Evolutionary conservation across 2,329 filamentous ascomycete species (phyloP).

Genomic region (Penicillium sp.): DNA sequence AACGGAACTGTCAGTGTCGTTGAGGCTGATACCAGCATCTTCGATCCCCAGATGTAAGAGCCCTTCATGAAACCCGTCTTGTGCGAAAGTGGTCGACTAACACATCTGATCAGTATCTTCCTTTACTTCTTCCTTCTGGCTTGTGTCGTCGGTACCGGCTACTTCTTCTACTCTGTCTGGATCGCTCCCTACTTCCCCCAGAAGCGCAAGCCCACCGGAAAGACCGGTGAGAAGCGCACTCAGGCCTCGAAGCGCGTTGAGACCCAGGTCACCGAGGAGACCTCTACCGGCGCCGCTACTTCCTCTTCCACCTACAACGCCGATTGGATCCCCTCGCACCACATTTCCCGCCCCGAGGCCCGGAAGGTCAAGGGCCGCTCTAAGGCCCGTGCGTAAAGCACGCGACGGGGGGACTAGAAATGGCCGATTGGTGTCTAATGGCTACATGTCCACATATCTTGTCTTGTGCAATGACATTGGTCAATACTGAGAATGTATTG

Average conservation of each 20-base stretch:
- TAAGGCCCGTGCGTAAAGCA: conserved; percentile 37
- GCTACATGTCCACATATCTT: conserved; percentile 1
- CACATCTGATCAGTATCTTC: conserved; percentile 71
- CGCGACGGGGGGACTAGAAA: conserved; percentile 5
- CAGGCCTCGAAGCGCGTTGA: conserved; percentile 68
- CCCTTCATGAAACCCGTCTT: neutral
- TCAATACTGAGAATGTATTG: conserved; percentile 20
- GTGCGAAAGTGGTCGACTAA: conserved; percentile 16
- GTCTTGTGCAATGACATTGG: conserved; percentile 2
- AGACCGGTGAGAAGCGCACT: conserved; percentile 32
- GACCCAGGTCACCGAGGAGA: conserved; percentile 62
- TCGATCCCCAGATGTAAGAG: conserved; percentile 91
- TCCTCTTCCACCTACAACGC: conserved; percentile 77
- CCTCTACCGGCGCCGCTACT: conserved; percentile 67
- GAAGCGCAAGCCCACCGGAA: conserved; percentile 45
- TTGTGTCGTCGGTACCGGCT: conserved; percentile 76
- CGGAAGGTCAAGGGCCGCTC: conserved; percentile 58
- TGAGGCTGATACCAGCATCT: conserved; percentile 85
- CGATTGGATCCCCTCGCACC: conserved; percentile 88
- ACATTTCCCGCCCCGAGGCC: conserved; percentile 81
- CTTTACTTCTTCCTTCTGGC: conserved; percentile 87
- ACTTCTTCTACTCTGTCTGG: conserved; percentile 99
- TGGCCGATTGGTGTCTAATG: conserved; percentile 6
- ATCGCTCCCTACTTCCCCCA: conserved; percentile 94
- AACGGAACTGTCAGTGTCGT: conserved; percentile 84